Percentiles rank a stretch among this genome's conserved stretches.
Conservation (phyloP, 164 flowering plant species). For the Vitis cinerea region DNA sequence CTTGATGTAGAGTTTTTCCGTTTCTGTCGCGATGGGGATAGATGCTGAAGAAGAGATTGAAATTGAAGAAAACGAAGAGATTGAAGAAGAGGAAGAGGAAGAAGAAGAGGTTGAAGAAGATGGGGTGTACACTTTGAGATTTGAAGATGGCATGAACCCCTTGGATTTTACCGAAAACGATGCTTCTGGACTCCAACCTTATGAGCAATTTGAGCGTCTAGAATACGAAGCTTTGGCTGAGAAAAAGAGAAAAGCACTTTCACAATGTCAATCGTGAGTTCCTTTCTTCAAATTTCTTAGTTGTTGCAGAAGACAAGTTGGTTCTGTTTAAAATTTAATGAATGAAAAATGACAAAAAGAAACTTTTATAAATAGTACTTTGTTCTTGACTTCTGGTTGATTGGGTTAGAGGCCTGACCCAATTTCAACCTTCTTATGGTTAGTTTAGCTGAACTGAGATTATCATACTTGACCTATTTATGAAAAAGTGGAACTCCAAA, state of each 20-base stretch:
- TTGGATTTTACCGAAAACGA: slow-evolving; percentile 49
- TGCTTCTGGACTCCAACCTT: slow-evolving; percentile 37
- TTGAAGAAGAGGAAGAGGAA: slow-evolving; percentile 33
- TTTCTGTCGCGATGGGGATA: no score
- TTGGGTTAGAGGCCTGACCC: no score
- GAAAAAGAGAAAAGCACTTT: slow-evolving; percentile 54
- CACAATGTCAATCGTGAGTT: slow-evolving; percentile 13
- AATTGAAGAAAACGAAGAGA: slow-evolving; percentile 17
- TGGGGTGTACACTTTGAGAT: slow-evolving; percentile 31
- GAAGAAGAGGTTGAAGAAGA: slow-evolving; percentile 39
- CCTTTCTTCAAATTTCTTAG: background rate
- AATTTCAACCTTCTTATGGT: no score
- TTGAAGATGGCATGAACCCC: slow-evolving; percentile 54
- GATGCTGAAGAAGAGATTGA: no score
- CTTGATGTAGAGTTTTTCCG: no score
- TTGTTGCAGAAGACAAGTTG: background rate
- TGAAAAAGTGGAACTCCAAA: no score
- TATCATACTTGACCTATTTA: no score
- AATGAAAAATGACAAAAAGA: no score
- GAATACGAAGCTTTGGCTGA: slow-evolving; percentile 69
- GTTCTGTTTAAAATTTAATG: background rate
- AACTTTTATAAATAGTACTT: no score
- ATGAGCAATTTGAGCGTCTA: slow-evolving; percentile 56
- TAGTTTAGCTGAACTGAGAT: no score
- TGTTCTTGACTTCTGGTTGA: no score